phyloP scores from a whole-genome alignment of 441 rosid genomes.

The Populus trichocarpa region DNA sequence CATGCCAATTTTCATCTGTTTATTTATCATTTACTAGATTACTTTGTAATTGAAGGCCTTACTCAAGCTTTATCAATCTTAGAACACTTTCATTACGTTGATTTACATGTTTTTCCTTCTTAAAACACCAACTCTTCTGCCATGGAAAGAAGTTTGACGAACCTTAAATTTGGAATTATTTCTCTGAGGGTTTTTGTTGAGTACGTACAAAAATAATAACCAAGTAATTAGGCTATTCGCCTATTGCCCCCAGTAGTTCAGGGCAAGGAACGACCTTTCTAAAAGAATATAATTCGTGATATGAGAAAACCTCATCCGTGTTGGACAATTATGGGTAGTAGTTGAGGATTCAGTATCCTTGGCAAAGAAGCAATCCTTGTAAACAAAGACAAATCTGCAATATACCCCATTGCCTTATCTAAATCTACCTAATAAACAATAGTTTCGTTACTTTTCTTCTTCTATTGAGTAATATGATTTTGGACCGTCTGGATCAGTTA shows the following conservation, averaged over 20 bases:
- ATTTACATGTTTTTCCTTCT: not conserved
- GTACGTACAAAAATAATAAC: not conserved
- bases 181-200: not conserved
- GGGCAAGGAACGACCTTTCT: not conserved
- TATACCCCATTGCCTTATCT: not conserved
- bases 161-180: not conserved
- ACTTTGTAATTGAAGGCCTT: not conserved
- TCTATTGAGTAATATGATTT: slow-evolving; percentile 1
- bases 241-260: not conserved
- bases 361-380: slow-evolving; percentile 19
- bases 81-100: not conserved
- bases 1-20: not conserved
- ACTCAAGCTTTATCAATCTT: not conserved
- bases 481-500: slow-evolving; percentile 4
- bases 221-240: not conserved
- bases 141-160: not conserved
- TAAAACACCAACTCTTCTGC: not conserved
- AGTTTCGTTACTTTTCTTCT: not conserved
- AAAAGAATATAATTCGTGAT: not conserved
- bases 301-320: not conserved
- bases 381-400: not conserved
- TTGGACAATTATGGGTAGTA: not conserved
- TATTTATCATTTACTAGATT: not conserved
- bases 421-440: not conserved
- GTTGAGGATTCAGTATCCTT: slow-evolving; percentile 7